Conservation (phyloP, 1,284 basidiomycete genomes). For the Thelephora terrestris region DNA sequence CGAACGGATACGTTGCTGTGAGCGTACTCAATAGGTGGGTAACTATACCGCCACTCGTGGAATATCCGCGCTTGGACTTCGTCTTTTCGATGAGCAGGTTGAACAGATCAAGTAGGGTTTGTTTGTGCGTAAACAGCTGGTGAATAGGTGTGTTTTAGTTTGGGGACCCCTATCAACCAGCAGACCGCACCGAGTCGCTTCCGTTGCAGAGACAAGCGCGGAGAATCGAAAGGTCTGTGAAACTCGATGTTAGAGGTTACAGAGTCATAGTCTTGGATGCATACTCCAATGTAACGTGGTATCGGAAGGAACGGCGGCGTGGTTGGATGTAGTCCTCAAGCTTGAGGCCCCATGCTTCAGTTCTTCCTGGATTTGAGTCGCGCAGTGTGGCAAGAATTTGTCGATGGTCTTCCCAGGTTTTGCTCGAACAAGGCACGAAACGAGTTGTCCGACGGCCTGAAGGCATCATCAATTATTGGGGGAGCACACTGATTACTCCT, state of each 20-base stretch:
- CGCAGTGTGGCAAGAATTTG: conserved; percentile 76
- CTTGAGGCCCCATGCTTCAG: conserved; percentile 90
- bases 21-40: conserved; percentile 73
- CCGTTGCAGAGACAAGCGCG: conserved; percentile 73
- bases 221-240: conserved; percentile 68
- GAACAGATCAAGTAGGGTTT: conserved; percentile 62
- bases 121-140: conserved; percentile 65
- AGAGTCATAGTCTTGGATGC: conserved; percentile 19
- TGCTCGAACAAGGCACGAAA: conserved; percentile 79
- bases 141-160: not conserved
- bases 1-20: conserved; percentile 70
- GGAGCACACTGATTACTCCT: not conserved
- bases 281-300: conserved; percentile 92
- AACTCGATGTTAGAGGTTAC: not conserved
- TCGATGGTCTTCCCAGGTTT: conserved; percentile 71
- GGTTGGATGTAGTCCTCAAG: conserved; percentile 78
- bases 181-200: conserved; percentile 41
- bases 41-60: conserved; percentile 71
- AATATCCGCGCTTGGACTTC: conserved; percentile 86
- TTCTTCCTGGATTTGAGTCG: conserved; percentile 77
- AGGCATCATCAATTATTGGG: not conserved
- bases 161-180: not conserved
- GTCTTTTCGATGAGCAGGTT: conserved; percentile 68
- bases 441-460: conserved; percentile 76
- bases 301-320: conserved; percentile 77